Evolutionary conservation across 495 filamentous ascomycete genomes (phyloP), one percentile per base, ranked within the genome.

Genomic region (Neurospora discreta): DNA sequence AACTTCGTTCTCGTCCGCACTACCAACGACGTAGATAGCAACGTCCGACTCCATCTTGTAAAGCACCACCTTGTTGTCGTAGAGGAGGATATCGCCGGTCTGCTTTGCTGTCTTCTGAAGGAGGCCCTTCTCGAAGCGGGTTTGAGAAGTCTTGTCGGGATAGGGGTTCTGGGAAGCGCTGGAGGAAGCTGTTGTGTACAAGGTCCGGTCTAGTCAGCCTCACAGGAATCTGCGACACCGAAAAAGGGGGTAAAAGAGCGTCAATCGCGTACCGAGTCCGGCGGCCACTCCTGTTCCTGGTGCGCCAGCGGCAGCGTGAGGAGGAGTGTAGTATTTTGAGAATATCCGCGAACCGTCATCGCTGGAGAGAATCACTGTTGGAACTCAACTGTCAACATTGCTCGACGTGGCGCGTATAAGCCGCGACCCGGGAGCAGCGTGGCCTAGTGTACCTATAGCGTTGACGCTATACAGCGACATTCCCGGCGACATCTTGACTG

Each of bases 21-120:
- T 90, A 68, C 78, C 78, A 9, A 99, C 92, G 36, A 98, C 94
- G 79, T 97, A 99, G 70, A 99, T 86, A 89, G 97, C 96, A 38
- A 99, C 93, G 81, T 99, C 95, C 75, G 91, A 92, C 85, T 99
- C 95, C 83, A 90, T 90, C 88, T 98, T 98, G 86, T 97, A 99
- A 40, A 98, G 92, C 40, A 98, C 93, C 41, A 98, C 89, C 74
- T 92, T 89, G 82, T 93, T 93, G 81, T 98, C 95, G 84, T 97
- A 98, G 68, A 98, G 88, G 70, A 99, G 97, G 76, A 99, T 93
- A 83, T 99, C 95, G 70, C 90, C 92, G 33, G 89, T 92, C 77
- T 94, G 92, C 85, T 99, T 99, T 75, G 92, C 93, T 18, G 95
- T 99, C 87, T 99, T 99, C 73, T 95, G 93, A 60, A 97, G 83